Evolutionary conservation across 2,329 filamentous ascomycete species (phyloP), one percentile per base, ranked within the genome.

Genomic region (Xenosphaeropsis pyriputrescens): DNA sequence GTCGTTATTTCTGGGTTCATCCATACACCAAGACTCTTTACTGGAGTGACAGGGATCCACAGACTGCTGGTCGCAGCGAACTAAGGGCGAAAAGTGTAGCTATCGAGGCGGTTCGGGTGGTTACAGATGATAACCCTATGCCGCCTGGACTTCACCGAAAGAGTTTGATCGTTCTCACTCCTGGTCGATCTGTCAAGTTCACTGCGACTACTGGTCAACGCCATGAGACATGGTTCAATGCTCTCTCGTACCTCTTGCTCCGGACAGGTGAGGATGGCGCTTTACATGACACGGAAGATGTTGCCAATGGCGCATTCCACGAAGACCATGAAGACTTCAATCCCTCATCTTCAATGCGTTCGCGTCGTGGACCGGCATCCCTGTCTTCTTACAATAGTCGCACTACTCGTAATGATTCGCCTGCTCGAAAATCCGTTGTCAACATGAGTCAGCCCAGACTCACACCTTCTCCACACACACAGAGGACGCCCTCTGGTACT

Each of bases 221-320:
- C 43, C 91, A 98, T 53, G 91, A 98, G 63, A 96, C 88, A 1
- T 98, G 91, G 91, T 94, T 91, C 68, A 96, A 96, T 53, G 88
- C 91, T 0, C 68, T 98, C 39, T 93, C 85, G 1, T 98, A 98
- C 56, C 71, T 98, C 12, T 70, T 96, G 29, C 69, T 94, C 19
- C 78, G 88, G 34, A 86, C 79, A 18, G 68, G 75, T 22, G 78
- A 80, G 29, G 70, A 65, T n/a, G 69, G 72, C 37, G 63, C 71
- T 33, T 57, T 61, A 30, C 54, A 52, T 6, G 72, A 75, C 46
- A 66, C 70, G 4, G 70, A 83, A 44, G 77, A 69, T 45, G 60
- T 70, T 42, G 67, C 65, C 1, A 66, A 64, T 30, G 64, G 67
- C 45, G 67, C 43, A n/a, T 39, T 79, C 37, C 75, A 73, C 1